Evolutionary conservation across 2,329 filamentous ascomycete genomes (phyloP).

Genomic region (Fusarium pseudograminearum): DNA sequence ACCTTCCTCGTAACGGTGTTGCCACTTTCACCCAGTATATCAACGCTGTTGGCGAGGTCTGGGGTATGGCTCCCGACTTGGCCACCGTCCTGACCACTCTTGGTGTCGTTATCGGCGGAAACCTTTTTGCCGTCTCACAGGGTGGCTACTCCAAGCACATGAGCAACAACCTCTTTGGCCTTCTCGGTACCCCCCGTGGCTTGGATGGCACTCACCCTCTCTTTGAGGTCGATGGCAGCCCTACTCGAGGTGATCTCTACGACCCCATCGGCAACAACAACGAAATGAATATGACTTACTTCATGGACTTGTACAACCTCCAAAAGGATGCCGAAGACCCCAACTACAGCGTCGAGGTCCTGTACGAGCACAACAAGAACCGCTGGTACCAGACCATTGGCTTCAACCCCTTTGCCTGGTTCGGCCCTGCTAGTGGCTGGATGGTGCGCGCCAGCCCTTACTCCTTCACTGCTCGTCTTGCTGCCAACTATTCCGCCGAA

Average conservation of each 20-base stretch:
- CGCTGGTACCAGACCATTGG: slow-evolving; percentile 61
- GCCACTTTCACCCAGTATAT: slow-evolving; percentile 34
- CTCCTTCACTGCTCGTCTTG: slow-evolving; percentile 57
- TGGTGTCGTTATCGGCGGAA: slow-evolving; percentile 56
- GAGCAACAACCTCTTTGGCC: slow-evolving; percentile 57
- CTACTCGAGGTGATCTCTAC: slow-evolving; percentile 66
- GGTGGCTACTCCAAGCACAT: slow-evolving; percentile 53
- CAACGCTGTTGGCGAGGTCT: slow-evolving; percentile 33
- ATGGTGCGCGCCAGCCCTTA: slow-evolving; percentile 62
- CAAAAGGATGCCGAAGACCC: slow-evolving; percentile 53
- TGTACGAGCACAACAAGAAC: slow-evolving; percentile 57
- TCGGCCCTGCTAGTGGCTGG: slow-evolving; percentile 64
- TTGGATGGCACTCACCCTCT: slow-evolving; percentile 66
- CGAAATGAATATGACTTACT: slow-evolving; percentile 64
- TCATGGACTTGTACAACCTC: slow-evolving; percentile 60
- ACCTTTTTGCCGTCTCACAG: slow-evolving; percentile 44
- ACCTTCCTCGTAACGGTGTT: slow-evolving; percentile 44
- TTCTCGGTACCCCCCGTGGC: slow-evolving; percentile 59
- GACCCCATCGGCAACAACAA: slow-evolving; percentile 60
- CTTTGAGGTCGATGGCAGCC: slow-evolving; percentile 66
- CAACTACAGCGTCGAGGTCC: slow-evolving; percentile 53
- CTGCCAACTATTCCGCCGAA: slow-evolving; percentile 57
- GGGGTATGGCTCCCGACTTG: slow-evolving; percentile 35
- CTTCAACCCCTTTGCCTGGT: slow-evolving; percentile 67
- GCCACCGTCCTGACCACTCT: slow-evolving; percentile 27